Evolutionary conservation across 139 green algal genomes (phyloP), one percentile per base, ranked within the genome.

Genomic region (Monoraphidium neglectum): DNA sequence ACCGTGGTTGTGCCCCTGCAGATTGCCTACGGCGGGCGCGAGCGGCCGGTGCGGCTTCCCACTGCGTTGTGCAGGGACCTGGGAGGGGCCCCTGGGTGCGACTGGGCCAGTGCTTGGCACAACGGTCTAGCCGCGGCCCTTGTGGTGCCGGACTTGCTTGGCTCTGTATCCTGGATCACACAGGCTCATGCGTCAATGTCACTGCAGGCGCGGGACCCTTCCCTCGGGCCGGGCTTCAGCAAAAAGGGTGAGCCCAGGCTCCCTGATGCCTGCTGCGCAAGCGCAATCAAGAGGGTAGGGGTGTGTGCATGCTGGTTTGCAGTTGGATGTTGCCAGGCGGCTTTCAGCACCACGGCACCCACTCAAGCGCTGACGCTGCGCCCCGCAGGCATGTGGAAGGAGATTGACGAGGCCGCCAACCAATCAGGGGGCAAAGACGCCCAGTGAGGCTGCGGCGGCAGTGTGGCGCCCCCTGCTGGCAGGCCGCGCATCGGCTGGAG

Each of bases 1-100:
- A 53, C 79, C 0, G 83, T 82, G 2, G 32, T 83, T 37, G 60
- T 79, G 43, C 83, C 83, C 6, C 67, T 88, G 4, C 71, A 79
- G 33, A 83, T 76, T 51, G 59, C 74, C 1, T 72, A 81, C 47
- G 64, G 53, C 33, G 64, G 74, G 36, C 59, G 47, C 46, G 51
- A 74, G 30, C 65, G 53, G 12, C 64, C 64, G 51, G 74, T 74
- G 36, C 36, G 72, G 6, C 68, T 37, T 12, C 8, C 43, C 43
- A 12, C 70, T 67, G 70, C 54, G 32, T 33, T 38, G 56, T 47
- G 2, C 6, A 21, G 6, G 32, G 63, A 5, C 33, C 30, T 56
- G 2, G 35, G 35, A 6, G 8, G 2, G 59, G 46, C 33, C 18
- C 18, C 64, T 37, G 13, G 32, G 12, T 16, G 2, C 30, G 35